A percentile compares a stretch with the other conserved stretches of the same genome.
These are phyloP conservation scores for Venturia nashicola DNA, from an alignment of 2,329 filamentous ascomycete species.

Conservation along the genomic window DNA sequence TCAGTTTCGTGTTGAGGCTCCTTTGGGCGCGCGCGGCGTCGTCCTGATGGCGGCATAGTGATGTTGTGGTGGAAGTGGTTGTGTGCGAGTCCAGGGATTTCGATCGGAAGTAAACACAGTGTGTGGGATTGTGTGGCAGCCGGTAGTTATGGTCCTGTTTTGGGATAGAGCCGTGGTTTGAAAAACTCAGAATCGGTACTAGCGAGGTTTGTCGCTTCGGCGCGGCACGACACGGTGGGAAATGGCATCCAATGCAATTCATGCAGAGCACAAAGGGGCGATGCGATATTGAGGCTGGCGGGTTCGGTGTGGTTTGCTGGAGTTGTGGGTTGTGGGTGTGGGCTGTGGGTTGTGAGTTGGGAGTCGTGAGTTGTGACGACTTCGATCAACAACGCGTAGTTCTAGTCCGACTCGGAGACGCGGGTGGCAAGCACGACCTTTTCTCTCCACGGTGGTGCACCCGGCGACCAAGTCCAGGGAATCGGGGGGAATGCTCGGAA, in stretches of 20 bases:
- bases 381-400: neutral
- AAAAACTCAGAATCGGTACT: neutral
- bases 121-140: neutral
- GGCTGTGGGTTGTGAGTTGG: neutral
- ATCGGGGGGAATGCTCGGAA: neutral
- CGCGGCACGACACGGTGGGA: neutral
- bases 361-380: neutral
- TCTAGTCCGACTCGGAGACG: neutral
- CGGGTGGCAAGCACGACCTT: neutral
- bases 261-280: neutral
- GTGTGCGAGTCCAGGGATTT: neutral
- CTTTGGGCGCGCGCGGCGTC: slow-evolving; percentile 5
- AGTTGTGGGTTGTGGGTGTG: neutral
- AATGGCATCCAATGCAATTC: neutral
- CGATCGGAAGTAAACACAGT: neutral
- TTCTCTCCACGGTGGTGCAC: neutral
- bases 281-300: neutral
- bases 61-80: neutral
- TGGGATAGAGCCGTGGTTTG: neutral
- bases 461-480: neutral
- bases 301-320: neutral
- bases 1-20: slow-evolving; percentile 8
- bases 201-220: neutral
- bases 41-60: slow-evolving; percentile 8
- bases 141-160: neutral